A percentile compares a stretch with the other conserved stretches of the same genome.
Evolutionary conservation across 2,329 filamentous ascomycete species (phyloP).

Genomic region (Neoarthrinium moseri): DNA sequence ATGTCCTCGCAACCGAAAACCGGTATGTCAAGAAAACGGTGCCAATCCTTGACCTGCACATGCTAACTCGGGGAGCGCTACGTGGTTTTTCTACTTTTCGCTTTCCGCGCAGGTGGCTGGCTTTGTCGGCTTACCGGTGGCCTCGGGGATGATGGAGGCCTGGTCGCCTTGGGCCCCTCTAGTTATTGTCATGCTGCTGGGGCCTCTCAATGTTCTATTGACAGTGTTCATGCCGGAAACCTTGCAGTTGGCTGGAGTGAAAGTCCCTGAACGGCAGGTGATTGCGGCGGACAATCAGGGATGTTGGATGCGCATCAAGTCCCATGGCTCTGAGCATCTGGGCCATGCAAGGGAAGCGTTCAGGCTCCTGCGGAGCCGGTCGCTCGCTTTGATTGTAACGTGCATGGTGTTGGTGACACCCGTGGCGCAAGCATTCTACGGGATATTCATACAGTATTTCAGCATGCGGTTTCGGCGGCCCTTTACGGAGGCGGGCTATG

Average conservation of each 20-base stretch:
- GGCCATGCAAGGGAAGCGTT: conserved; percentile 3
- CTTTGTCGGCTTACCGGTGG: conserved; percentile 12
- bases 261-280: conserved; percentile 1
- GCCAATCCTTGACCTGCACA: not conserved
- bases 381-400: conserved; percentile 10
- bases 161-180: conserved; percentile 16
- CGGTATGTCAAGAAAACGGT: not conserved
- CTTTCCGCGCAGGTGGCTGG: conserved; percentile 14
- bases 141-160: conserved; percentile 10
- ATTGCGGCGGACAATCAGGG: too few relatives aligned
- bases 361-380: conserved; percentile 8
- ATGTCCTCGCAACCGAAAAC: conserved; percentile 10
- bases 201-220: conserved; percentile 10
- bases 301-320: too few relatives aligned
- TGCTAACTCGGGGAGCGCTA: conserved; percentile 4
- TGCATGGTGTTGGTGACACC: conserved; percentile 10
- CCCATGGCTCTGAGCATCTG: conserved; percentile 7
- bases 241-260: not conserved
- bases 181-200: conserved; percentile 8
- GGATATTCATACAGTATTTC: conserved; percentile 21
- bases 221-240: conserved; percentile 16
- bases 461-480: conserved; percentile 23
- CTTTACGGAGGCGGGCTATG: conserved; percentile 19
- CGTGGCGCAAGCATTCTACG: conserved; percentile 7
- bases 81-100: conserved; percentile 16